A percentile compares a stretch with the other conserved stretches of the same genome.
Evolutionary conservation across 2,329 filamentous ascomycete genomes (phyloP).

Genomic region (Rhynchosporium secalis): DNA sequence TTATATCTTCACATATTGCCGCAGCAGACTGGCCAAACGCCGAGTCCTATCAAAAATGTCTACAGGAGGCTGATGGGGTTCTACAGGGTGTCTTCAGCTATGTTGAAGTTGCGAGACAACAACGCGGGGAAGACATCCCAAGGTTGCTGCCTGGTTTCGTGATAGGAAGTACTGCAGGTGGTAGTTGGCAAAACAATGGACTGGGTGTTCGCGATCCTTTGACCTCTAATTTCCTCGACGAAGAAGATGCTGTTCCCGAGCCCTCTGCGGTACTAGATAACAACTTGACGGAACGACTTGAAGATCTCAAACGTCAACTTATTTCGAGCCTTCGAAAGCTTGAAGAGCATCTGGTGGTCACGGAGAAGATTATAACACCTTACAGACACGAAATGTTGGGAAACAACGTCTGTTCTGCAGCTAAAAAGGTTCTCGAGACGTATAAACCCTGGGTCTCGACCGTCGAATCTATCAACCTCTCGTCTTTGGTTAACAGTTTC

Average conservation of each 20-base stretch:
- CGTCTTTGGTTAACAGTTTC: conserved; percentile 72
- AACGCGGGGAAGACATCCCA: conserved; percentile 88
- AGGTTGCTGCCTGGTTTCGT: conserved; percentile 94
- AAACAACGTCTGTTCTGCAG: conserved; percentile 78
- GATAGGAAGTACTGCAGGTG: conserved; percentile 77
- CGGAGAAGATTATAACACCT: conserved; percentile 79
- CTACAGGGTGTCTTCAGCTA: conserved; percentile 93
- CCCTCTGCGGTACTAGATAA: conserved; percentile 74
- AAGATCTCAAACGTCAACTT: conserved; percentile 81
- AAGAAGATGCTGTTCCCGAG: conserved; percentile 71
- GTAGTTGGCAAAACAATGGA: conserved; percentile 81
- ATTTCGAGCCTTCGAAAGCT: conserved; percentile 83
- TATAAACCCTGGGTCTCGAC: conserved; percentile 88
- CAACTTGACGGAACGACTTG: conserved; percentile 76
- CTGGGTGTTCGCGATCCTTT: conserved; percentile 66
- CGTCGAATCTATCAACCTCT: conserved; percentile 89
- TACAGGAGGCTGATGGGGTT: conserved; percentile 97
- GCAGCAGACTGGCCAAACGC: conserved; percentile 93
- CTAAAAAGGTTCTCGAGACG: conserved; percentile 78
- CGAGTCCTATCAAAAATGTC: conserved; percentile 90
- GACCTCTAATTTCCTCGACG: conserved; percentile 82
- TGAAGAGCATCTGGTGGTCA: conserved; percentile 76
- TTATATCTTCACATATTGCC: conserved; percentile 96
- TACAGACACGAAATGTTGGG: conserved; percentile 77
- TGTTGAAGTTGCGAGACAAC: conserved; percentile 90